Base-by-base conservation (phyloP, 495 filamentous ascomycete genomes). In the Penicillium ucsense region DNA sequence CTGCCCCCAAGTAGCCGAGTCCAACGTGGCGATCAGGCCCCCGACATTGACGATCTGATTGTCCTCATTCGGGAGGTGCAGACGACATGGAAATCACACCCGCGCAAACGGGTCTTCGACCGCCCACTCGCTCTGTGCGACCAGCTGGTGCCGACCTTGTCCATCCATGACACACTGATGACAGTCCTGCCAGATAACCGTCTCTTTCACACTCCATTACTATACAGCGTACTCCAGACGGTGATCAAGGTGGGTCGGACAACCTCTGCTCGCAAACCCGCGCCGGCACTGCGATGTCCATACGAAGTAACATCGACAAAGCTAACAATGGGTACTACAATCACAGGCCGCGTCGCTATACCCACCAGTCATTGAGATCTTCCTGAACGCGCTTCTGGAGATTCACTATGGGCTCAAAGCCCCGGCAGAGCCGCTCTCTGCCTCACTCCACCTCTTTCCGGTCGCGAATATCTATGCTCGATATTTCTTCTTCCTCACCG, bases 401-500 rank as follows among this genome's bases (percentile, higher is more conserved):
- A 66, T 77, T 37, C 70, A 71, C 49, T 53, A 66, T 47, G 63
- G 68, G 41, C 55, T 75, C 8, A 44, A 45, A 32, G 49, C 58
- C 29, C 58, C 42, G 31, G 52, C 33, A 39, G 49, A 52, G 46
- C 43, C 54, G 28, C 30, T 55, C 45, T 46, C 47, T 27, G 45
- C 48, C 29, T 46, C 57, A 28, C 53, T 46, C 5, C 52, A 51
- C 9, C 57, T 64, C 4, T 43, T 65, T 37, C 45, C 59, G 9
- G 60, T 74, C 33, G 66, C 69, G 9, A 60, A 56, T 12, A 62
- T 73, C 32, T 77, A 76, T 49, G 54, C 70, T 4, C 54, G 73
- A 39, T 59, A 67, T 3, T 75, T 76, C 37, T 64, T 76, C 52
- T 66, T 75, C 38, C 54, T 77, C 7, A 63, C 66, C 41, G 68